These are phyloP conservation scores for Exidia glandulosa DNA, from an alignment of 768 basidiomycete genomes.

Conservation along the genomic window DNA sequence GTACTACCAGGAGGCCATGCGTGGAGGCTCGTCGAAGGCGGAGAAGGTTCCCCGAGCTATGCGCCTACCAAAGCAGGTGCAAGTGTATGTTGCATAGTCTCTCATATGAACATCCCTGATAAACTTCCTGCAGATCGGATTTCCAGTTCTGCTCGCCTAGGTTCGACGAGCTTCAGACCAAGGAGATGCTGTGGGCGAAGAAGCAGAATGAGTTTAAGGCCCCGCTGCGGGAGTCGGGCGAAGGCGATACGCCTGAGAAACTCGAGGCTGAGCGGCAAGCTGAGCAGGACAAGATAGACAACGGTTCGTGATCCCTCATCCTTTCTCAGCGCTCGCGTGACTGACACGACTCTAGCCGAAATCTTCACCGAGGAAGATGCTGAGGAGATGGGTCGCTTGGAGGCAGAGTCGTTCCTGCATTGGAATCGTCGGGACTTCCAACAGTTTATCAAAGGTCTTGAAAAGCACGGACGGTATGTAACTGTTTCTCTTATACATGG, in stretches of 20 bases:
- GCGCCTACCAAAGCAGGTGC: slow-evolving; percentile 78
- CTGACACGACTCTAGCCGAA: slow-evolving; percentile 47
- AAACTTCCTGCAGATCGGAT: slow-evolving; percentile 51
- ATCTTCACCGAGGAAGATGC: slow-evolving; percentile 84
- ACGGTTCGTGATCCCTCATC: slow-evolving; percentile 34
- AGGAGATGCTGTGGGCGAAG: slow-evolving; percentile 1
- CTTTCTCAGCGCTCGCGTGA: neutral
- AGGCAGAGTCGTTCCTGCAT: slow-evolving; percentile 69
- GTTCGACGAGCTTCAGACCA: slow-evolving; percentile 68
- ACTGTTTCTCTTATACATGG: neutral
- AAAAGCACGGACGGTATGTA: slow-evolving; percentile 68
- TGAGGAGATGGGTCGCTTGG: slow-evolving; percentile 66
- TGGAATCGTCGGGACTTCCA: slow-evolving; percentile 95
- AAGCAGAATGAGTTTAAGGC: neutral
- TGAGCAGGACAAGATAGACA: slow-evolving; percentile 83
- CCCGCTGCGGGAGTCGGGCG: slow-evolving; percentile 52
- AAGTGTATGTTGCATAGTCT: slow-evolving; percentile 42
- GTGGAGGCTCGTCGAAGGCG: slow-evolving; percentile 63
- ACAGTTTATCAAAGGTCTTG: slow-evolving; percentile 72
- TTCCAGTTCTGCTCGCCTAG: slow-evolving; percentile 92
- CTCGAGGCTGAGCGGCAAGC: slow-evolving; percentile 68
- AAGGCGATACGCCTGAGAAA: slow-evolving; percentile 72
- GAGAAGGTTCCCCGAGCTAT: slow-evolving; percentile 79
- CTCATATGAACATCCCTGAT: neutral
- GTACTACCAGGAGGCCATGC: slow-evolving; percentile 89